Base-by-base conservation (phyloP, 768 basidiomycete genomes). In the Rickenella mellea region DNA sequence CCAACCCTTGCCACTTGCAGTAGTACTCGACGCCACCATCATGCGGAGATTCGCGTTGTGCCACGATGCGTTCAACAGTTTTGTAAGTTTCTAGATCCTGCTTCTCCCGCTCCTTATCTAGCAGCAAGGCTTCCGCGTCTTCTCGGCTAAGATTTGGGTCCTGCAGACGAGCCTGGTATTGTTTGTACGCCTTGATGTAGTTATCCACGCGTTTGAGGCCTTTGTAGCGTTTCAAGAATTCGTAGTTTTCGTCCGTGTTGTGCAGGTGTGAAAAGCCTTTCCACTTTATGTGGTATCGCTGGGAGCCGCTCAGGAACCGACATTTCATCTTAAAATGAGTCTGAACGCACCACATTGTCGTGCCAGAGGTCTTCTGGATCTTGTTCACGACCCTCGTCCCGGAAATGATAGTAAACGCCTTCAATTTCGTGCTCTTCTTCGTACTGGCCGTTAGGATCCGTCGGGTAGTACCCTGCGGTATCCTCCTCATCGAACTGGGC, bases 231-330 rank as follows among this genome's bases (percentile, higher is more conserved):
- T 94, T 97, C 45, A 98, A 68, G 62, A 94, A 97, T 56, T 91
- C 83, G 68, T 97, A 96, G 12, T 83, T 83, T 64, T 99, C 96
- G 58, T 98, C 94, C n/a, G 96, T 99, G 57, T 99, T 97, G 69
- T 98, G 96, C 12, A 98, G 73, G 59, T 98, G 94, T 8, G 92
- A 96, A 62, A 92, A 98, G 52, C 80, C 81, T 63, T 98, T 97
- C 96, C 96, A 99, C 64, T 99, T 99, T 70, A 99, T 92, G 59
- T 97, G 91, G 70, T 85, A 99, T 40, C 92, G 91, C 92, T 96
- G 56, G 3, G 51, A 46, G 40, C 20, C 42, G 42, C 31, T 24
- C 29, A 54, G 24, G 49, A 55, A 46, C 33, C 43, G 21, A 22
- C 21, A 43, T 22, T 20, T 14, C 27, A 14, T 27, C 11, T 35